phyloP scores from a whole-genome alignment of 2,329 filamentous ascomycete genomes.

The Sordariomycetes sp. region DNA sequence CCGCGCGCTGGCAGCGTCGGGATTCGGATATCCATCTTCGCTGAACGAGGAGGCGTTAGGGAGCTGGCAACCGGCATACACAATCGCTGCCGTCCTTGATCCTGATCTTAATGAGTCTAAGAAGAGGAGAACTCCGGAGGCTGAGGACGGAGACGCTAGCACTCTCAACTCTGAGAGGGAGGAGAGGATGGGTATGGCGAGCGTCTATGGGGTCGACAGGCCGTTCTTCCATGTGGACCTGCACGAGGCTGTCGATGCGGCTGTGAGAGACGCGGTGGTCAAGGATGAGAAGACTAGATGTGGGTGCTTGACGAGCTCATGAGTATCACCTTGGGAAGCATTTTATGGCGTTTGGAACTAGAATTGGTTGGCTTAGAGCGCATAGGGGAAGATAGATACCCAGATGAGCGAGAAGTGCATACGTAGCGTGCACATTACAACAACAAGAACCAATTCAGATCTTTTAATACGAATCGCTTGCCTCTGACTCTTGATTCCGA shows the following conservation, averaged over 20 bases:
- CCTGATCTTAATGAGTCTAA: background rate
- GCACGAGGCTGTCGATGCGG: slow-evolving; percentile 28
- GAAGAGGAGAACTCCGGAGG: background rate
- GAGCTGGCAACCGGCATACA: slow-evolving; percentile 7
- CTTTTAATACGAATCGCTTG: no score
- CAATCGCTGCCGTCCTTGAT: slow-evolving; percentile 6
- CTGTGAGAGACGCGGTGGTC: slow-evolving; percentile 15
- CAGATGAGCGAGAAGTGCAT: no score
- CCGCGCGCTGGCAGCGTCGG: slow-evolving; percentile 43
- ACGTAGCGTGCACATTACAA: no score
- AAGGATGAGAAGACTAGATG: slow-evolving; percentile 9
- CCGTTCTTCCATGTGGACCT: slow-evolving; percentile 40
- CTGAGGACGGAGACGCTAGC: background rate
- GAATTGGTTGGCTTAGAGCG: no score
- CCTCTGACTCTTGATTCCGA: no score
- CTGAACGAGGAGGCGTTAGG: slow-evolving; percentile 6
- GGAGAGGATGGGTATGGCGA: slow-evolving; percentile 8
- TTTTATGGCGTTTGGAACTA: no score
- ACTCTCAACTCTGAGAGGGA: background rate
- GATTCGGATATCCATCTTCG: slow-evolving; percentile 35
- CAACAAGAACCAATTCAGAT: no score
- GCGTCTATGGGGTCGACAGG: slow-evolving; percentile 29
- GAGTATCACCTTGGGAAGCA: no score
- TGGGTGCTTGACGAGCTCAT: background rate
- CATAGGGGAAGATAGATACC: no score